phyloP scores from a whole-genome alignment of 805 yeast species.

The Crinitomyces ghanaensis region DNA sequence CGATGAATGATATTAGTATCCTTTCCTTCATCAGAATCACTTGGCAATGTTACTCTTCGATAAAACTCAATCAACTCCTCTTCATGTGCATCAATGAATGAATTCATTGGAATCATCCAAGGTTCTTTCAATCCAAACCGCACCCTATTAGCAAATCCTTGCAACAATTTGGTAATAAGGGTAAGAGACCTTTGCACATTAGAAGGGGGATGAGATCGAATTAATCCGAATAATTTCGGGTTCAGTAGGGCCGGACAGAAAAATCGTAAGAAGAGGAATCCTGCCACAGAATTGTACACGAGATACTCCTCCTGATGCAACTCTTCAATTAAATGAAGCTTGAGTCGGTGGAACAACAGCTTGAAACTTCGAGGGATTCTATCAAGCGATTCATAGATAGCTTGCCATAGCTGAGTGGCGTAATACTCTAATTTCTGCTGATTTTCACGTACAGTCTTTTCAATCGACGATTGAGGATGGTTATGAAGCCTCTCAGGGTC shows the following conservation, averaged over 20 bases:
- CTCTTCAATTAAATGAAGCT: conserved; percentile 42
- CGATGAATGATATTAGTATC: background rate
- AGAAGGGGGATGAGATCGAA: conserved; percentile 60
- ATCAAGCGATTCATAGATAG: conserved; percentile 52
- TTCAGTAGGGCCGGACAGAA: conserved; percentile 87
- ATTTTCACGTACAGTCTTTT: conserved; percentile 36
- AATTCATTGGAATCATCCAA: conserved; percentile 59
- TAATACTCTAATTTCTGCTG: conserved; percentile 38
- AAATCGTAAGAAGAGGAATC: conserved; percentile 73
- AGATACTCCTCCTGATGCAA: conserved; percentile 10
- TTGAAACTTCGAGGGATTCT: conserved; percentile 65
- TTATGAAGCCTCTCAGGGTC: conserved; percentile 41
- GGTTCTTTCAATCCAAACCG: conserved; percentile 77
- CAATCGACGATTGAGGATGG: conserved; percentile 23
- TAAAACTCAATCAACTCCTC: conserved; percentile 55
- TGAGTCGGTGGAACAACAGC: conserved; percentile 46
- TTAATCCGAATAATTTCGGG: conserved; percentile 72
- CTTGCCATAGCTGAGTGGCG: conserved; percentile 52
- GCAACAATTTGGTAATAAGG: conserved; percentile 58
- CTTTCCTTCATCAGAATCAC: conserved; percentile 6
- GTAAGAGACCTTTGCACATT: conserved; percentile 68
- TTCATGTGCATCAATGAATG: conserved; percentile 47
- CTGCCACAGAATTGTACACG: conserved; percentile 64
- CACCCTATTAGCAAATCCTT: conserved; percentile 69
- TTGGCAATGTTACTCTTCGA: conserved; percentile 44